Conservation (phyloP, 2,329 filamentous ascomycete genomes). For the Xylariaceae sp. region DNA sequence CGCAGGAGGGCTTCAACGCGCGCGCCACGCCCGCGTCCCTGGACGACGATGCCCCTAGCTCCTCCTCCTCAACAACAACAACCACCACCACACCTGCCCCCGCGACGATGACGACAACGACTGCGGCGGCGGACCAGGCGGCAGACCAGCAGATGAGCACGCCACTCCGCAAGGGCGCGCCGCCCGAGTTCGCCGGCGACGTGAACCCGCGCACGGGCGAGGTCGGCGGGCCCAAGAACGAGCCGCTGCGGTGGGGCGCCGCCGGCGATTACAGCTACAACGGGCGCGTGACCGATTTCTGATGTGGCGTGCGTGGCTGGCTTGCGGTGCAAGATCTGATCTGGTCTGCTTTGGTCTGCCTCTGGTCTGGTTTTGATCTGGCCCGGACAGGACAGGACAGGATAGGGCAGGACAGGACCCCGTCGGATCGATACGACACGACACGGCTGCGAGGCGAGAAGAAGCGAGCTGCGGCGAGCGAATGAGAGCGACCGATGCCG, state of each 20-base stretch:
- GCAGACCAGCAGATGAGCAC: slow-evolving; percentile 3
- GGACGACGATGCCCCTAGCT: neutral
- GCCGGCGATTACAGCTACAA: slow-evolving; percentile 85
- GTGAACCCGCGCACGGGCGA: slow-evolving; percentile 90
- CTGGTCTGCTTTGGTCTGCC: too few species aligned
- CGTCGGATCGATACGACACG: too few species aligned
- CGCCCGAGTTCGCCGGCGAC: slow-evolving; percentile 90
- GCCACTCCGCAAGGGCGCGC: slow-evolving; percentile 55
- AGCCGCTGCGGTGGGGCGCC: slow-evolving; percentile 81
- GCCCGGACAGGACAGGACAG: too few species aligned
- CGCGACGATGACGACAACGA: slow-evolving; percentile 1
- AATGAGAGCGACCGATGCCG: too few species aligned
- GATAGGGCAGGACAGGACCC: too few species aligned
- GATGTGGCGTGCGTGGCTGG: too few species aligned
- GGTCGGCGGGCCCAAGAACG: slow-evolving; percentile 94
- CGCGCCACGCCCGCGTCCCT: slow-evolving; percentile 17
- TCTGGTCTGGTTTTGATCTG: too few species aligned
- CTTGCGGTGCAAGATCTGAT: too few species aligned
- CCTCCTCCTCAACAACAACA: slow-evolving; percentile 2
- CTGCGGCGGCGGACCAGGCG: neutral
- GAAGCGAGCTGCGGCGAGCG: too few species aligned
- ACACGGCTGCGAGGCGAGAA: too few species aligned
- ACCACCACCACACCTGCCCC: neutral
- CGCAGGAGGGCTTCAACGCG: slow-evolving; percentile 25
- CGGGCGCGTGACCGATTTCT: slow-evolving; percentile 89